phyloP scores from a whole-genome alignment of 2,329 filamentous ascomycete genomes.

The Apiospora kogelbergensis region DNA sequence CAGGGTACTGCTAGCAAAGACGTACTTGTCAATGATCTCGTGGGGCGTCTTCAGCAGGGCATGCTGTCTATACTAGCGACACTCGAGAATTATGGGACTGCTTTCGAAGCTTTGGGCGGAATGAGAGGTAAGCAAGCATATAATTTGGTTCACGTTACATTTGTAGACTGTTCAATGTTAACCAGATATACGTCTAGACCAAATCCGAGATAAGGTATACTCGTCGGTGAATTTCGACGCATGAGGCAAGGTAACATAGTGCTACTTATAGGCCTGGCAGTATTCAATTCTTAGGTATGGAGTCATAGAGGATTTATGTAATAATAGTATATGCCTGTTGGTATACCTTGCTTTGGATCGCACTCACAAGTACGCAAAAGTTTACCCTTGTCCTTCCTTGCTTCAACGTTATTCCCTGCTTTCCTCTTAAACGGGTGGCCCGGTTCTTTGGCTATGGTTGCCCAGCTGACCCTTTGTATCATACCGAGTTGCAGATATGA shows the following conservation, averaged over 20 bases:
- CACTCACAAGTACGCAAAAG: neutral
- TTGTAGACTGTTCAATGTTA: neutral
- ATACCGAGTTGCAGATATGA: neutral
- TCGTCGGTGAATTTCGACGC: constrained; percentile 1
- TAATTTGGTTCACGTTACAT: neutral
- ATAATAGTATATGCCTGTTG: neutral
- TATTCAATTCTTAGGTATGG: neutral
- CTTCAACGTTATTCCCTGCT: neutral
- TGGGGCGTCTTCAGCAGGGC: constrained; percentile 40
- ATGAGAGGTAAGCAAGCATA: constrained; percentile 39
- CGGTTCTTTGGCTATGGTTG: neutral
- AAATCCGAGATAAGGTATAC: constrained; percentile 17
- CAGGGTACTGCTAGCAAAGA: constrained; percentile 21
- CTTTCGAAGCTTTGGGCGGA: constrained; percentile 44
- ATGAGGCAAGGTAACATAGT: neutral
- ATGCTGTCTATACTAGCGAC: constrained; percentile 41
- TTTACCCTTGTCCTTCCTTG: neutral
- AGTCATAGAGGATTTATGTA: neutral
- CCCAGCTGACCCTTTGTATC: neutral
- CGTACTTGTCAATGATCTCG: constrained; percentile 34
- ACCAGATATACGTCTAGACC: constrained; percentile 1
- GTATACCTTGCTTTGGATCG: neutral
- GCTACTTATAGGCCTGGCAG: neutral
- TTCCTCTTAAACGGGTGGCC: neutral
- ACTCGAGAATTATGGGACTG: constrained; percentile 43